phyloP scores from a whole-genome alignment of 2,329 filamentous ascomycete genomes.

The Beauveria sp. region DNA sequence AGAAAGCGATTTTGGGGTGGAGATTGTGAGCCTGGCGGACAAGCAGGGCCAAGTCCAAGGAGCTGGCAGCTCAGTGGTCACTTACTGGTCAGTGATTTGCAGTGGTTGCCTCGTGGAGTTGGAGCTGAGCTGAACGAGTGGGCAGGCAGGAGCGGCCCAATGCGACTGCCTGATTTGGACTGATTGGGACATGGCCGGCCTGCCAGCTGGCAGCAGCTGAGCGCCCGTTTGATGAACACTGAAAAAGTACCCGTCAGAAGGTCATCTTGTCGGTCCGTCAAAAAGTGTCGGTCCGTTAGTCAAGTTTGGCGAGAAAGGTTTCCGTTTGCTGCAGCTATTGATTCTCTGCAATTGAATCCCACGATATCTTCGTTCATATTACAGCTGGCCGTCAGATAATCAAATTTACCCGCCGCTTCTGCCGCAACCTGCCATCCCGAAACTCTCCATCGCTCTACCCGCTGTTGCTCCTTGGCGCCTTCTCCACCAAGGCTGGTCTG shows the following conservation, averaged over 20 bases:
- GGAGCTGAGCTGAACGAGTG: background rate
- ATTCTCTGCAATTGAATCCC: background rate
- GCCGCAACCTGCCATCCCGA: background rate
- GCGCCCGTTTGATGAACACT: background rate
- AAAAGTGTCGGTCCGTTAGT: no score
- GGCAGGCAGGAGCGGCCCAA: background rate
- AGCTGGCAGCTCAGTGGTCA: background rate
- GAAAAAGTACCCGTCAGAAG: no score
- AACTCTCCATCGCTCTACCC: background rate
- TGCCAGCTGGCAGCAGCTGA: constrained; percentile 7
- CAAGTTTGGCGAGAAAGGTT: no score
- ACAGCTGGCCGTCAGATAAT: no score
- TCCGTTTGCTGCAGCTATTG: no score
- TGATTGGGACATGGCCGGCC: background rate
- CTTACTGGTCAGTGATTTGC: background rate
- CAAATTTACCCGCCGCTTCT: background rate
- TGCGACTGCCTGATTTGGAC: constrained; percentile 7
- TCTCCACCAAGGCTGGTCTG: background rate
- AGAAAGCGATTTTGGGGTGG: background rate
- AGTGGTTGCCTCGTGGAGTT: background rate
- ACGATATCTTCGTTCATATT: background rate
- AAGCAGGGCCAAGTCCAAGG: background rate
- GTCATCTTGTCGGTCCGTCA: no score
- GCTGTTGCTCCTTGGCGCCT: background rate
- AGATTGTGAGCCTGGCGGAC: background rate